Evolutionary conservation across 179 eudicot genomes (phyloP).

Genomic region (Silene vulgaris): DNA sequence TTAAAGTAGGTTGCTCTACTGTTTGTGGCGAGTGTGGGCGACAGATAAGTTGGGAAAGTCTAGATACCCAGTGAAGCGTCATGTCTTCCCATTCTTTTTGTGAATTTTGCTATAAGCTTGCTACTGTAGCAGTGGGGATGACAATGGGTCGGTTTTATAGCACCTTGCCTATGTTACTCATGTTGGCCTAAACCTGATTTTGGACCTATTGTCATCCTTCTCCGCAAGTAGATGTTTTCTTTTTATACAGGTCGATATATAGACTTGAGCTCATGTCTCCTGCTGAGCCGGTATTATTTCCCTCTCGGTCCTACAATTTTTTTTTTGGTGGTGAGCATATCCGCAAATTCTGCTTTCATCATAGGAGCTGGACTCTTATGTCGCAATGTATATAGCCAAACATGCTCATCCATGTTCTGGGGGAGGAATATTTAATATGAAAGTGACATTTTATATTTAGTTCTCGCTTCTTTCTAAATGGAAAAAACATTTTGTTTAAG

Average conservation of each 20-base stretch:
- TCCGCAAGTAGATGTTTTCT: conserved; percentile 2
- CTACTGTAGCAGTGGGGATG: not conserved
- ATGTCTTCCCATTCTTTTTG: not conserved
- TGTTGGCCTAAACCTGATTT: not conserved
- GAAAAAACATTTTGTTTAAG: not conserved
- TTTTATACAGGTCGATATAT: conserved; percentile 1
- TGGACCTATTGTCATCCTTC: not conserved
- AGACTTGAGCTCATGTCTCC: not conserved
- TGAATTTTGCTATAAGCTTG: not conserved
- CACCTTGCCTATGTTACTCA: not conserved
- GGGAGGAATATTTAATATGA: not conserved
- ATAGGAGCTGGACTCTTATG: not conserved
- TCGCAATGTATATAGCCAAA: conserved; percentile 4
- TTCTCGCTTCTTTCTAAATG: not conserved
- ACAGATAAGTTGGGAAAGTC: conserved; percentile 54
- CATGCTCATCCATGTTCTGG: not conserved
- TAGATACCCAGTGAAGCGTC: conserved; percentile 1
- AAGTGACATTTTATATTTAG: not conserved
- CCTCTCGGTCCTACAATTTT: not conserved
- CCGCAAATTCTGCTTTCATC: not conserved
- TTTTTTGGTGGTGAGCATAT: not conserved
- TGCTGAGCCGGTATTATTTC: not conserved
- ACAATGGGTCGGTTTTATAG: not conserved
- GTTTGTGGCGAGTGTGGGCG: conserved; percentile 83
- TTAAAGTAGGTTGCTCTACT: conserved; percentile 56